Evolutionary conservation across 2,329 filamentous ascomycete genomes (phyloP), one percentile per base, ranked within the genome.

Genomic region (Mariannaea elegans): DNA sequence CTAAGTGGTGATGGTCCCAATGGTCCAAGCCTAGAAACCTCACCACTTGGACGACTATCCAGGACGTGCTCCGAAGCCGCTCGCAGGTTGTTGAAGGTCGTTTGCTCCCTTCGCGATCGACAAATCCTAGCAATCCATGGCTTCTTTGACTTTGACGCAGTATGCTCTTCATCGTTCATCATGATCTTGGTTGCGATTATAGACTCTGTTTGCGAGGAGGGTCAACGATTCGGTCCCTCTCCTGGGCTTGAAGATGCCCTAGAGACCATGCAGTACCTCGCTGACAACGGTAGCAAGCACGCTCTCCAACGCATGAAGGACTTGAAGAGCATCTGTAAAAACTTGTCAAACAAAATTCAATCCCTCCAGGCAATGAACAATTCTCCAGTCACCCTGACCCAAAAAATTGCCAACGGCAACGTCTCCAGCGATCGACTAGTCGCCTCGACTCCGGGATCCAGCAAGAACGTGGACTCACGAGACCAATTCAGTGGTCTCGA

Each of bases 81-180:
- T 7, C 66, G 71, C 5, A 61, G 71, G 19, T 61, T 71, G 6
- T 53, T 73, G 10, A 68, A 70, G 38, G 71, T 73, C 3, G 66
- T 73, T 5, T 68, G 67, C 12, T 70, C 71, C 1, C 65, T 74
- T 2, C 63, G 71, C 18, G 72, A 68, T 19, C 66, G 68, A 19
- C 69, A 73, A 12, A 74, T 74, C 45, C 65, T 74, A 66, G 68
- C 68, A 23, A 70, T 71, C 7, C 70, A 68, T 48, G 68, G 68
- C 4, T 70, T 70, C 36, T 70, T 68, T 1, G 68, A 71, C 34
- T 71, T 68, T 50, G 68, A 71, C 14, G 68, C 68, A 2, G 67
- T 68, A 7, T 71, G 71, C 47, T 71, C 68, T 7, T 69, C 68
- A 24, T 66, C 68, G 0, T 71, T 71, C 14, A 65, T 71, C n/a